Evolutionary conservation across 495 filamentous ascomycete species (phyloP), one percentile per base, ranked within the genome.

Genomic region (Aspergillus bertholletiae): DNA sequence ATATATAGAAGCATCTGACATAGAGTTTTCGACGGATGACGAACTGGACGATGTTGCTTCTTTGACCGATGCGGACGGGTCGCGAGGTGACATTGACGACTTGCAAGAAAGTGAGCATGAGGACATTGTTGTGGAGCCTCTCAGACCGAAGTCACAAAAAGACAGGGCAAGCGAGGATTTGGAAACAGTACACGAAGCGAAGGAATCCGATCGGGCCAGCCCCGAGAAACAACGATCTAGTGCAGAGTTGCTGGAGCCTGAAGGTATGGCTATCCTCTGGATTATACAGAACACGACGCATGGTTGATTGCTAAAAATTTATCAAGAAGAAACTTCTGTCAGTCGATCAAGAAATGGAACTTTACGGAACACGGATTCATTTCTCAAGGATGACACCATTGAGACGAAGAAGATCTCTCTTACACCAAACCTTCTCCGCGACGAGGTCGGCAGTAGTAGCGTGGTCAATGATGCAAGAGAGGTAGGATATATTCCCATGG

Each of bases 331-430:
- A 56, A 74, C 69, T 15, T 83, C 73, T 26, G 74, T 80, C 28
- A 83, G 77, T 70, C 85, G 85, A 60, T 90, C 90, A 27, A 84
- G 88, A 60, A 92, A 92, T 65, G 91, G 90, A 26, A 92, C 86
- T 39, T 77, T 96, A 20, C 82, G 92, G 53, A 92, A 92, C 64
- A 91, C 89, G 12, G 92, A 97, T 65, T 95, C 90, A 12, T 96
- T 98, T 77, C 97, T 96, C 80, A 95, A 92, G 69, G 94, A 97
- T 56, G 94, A 98, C 59, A 89, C 84, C 26, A 85, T 88, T 32
- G 95, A 97, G 65, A 96, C 94, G 1, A 89, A 93, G 70, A 99
- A 99, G 76, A 96, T 99, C 56, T 96, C 92, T 2, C 79, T 99
- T 27, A 99, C 94, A 0, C 94, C 94, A 12, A 96, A 93, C 56